phyloP scores from a whole-genome alignment of 306 rosid species.

The Quercus alba region DNA sequence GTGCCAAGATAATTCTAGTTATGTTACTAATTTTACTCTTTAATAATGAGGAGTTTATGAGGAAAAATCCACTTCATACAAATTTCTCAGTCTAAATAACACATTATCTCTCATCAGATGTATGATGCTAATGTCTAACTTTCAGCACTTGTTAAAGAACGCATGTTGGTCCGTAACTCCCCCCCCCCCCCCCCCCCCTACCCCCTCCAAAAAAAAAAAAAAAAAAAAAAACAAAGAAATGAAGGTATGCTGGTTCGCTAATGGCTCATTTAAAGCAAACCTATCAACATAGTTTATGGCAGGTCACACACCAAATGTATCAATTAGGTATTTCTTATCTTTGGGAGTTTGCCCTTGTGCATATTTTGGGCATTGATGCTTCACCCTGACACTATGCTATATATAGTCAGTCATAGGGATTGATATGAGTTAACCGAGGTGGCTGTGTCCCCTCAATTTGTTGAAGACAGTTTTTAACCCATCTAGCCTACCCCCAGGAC shows the following conservation, averaged over 20 bases:
- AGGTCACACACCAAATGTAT: not conserved
- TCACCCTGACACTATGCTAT: not conserved
- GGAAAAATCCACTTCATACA: not conserved
- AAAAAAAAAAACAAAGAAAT: no score
- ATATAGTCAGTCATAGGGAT: not conserved
- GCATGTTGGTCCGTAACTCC: no score
- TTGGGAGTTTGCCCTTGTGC: not conserved
- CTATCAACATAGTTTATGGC: not conserved
- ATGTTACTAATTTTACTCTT: not conserved
- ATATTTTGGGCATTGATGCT: not conserved
- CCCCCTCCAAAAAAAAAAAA: no score
- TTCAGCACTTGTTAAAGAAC: not conserved
- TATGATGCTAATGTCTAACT: not conserved
- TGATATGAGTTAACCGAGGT: slow-evolving; percentile 2
- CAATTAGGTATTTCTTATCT: not conserved
- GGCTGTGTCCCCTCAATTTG: not conserved
- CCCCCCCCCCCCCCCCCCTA: no score
- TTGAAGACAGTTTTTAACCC: not conserved
- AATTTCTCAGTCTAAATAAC: not conserved
- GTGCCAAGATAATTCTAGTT: not conserved
- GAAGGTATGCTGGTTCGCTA: slow-evolving; percentile 4
- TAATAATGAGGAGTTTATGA: not conserved
- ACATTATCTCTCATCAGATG: not conserved
- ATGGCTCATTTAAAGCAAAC: not conserved
- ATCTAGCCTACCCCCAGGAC: not conserved